Base-by-base conservation (phyloP, 495 filamentous ascomycete species). In the Penicillium pancosmium region DNA sequence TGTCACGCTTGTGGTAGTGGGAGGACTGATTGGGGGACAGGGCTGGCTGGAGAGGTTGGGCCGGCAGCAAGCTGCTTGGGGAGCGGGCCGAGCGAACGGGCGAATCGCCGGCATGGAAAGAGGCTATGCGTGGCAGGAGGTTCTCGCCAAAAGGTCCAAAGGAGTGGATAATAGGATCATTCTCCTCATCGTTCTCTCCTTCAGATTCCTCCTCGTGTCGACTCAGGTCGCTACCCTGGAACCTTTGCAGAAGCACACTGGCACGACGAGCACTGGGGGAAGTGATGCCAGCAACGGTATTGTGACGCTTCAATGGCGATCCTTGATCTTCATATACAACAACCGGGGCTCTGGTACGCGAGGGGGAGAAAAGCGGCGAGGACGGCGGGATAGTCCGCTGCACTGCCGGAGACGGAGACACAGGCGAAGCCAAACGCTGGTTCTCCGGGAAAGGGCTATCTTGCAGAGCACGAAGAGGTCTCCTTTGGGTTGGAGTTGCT, bases 101-200 rank as follows among this genome's bases (percentile, higher is more conserved):
- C 0, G 87, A 88, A 9, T 76, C 76, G 18, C 73, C 72, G 1
- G 86, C 78, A 10, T 78, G 81, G 74, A 95, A 87, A 12, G 88
- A 89, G 27, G 89, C 89, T 71, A 97, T 80, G 10, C 90, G 88
- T 38, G 85, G 83, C 7, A 91, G 84, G 44, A 97, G 77, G 64
- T 94, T 91, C 49, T 89, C 88, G 36, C 91, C 91, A 65, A 87
- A 93, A 2, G 92, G 91, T 54, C 91, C 92, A 62, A 97, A 96
- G 1, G 92, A 94, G 68, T 91, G 90, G 8, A 96, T 77, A 56
- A 96, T 87, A 3, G 92, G 92, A 58, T 97, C 92, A 57, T 97
- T 97, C 70, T 96, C 92, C 75, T 96, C 92, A 68, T 96, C 86
- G 33, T 86, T 85, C 46, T 48, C 46, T 5, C 15, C 46, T 47